Percentiles rank a stretch among this genome's conserved stretches.
Evolutionary conservation across 2,329 filamentous ascomycete genomes (phyloP).

Genomic region (Diaporthe eres): DNA sequence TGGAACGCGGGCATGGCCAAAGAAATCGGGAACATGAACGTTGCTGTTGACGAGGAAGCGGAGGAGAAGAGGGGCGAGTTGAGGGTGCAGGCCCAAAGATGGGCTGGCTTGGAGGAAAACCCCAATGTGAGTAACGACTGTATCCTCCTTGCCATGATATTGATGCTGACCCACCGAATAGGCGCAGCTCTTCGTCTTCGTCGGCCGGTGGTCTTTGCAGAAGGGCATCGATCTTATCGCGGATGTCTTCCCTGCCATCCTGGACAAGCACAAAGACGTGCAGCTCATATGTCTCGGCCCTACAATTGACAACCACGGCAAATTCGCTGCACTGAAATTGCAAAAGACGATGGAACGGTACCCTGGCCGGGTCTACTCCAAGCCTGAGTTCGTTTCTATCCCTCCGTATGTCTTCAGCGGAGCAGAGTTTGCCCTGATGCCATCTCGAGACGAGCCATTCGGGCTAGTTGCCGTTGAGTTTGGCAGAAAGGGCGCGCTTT

Average conservation of each 20-base stretch:
- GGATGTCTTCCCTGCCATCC: conserved; percentile 73
- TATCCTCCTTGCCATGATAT: accelerated
- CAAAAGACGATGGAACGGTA: conserved; percentile 75
- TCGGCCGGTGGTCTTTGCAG: conserved; percentile 78
- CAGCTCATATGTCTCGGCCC: conserved; percentile 75
- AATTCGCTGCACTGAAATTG: conserved; percentile 75
- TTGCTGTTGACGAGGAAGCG: conserved; percentile 64
- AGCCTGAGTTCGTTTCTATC: conserved; percentile 76
- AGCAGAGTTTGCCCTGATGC: conserved; percentile 78
- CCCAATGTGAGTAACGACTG: conserved; percentile 54
- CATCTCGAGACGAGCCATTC: conserved; percentile 78
- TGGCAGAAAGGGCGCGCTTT: conserved; percentile 75
- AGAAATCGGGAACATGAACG: conserved; percentile 59
- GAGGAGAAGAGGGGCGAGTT: conserved; percentile 59
- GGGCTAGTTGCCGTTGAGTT: conserved; percentile 78
- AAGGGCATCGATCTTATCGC: conserved; percentile 78
- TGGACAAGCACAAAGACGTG: conserved; percentile 69
- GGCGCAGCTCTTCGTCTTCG: conserved; percentile 77
- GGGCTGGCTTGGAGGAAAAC: conserved; percentile 74
- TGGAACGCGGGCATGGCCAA: conserved; percentile 68
- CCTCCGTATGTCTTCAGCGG: conserved; percentile 77
- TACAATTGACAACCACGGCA: conserved; percentile 76
- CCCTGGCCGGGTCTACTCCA: conserved; percentile 76
- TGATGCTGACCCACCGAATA: neutral
- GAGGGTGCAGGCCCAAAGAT: conserved; percentile 75